Conservation (phyloP, 2,329 filamentous ascomycete genomes). For the Phaeosphaeria sp. region DNA sequence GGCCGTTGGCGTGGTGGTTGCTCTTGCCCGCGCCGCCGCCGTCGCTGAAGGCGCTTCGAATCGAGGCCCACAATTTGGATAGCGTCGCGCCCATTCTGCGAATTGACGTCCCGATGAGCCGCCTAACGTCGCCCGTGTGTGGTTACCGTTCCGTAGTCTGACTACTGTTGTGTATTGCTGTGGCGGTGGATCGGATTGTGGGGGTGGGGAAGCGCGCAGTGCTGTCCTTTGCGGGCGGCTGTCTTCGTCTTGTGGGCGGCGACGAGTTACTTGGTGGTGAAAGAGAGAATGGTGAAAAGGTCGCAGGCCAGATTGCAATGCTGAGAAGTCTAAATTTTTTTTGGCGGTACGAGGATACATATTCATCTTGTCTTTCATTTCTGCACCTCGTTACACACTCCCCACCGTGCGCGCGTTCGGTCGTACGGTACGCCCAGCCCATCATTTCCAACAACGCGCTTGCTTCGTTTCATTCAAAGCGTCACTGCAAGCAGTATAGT, state of each 20-base stretch:
- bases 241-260: background rate
- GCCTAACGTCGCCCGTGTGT: conserved; percentile 8
- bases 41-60: conserved; percentile 27
- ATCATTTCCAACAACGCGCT: conserved; percentile 22
- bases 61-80: conserved; percentile 44
- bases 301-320: background rate
- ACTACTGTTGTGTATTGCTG: background rate
- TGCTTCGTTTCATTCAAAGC: conserved; percentile 16
- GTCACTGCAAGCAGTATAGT: conserved; percentile 36
- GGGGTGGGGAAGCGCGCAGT: too few relatives aligned
- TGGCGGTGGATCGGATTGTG: conserved; percentile 3
- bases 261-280: background rate
- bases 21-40: conserved; percentile 15
- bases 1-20: conserved; percentile 16
- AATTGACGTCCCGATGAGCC: conserved; percentile 39
- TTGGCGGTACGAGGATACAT: conserved; percentile 18
- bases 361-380: conserved; percentile 12
- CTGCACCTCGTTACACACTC: conserved; percentile 1
- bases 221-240: conserved; percentile 6
- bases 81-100: conserved; percentile 37
- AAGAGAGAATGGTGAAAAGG: background rate
- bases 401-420: conserved; percentile 10
- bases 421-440: conserved; percentile 27
- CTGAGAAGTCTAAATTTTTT: too few relatives aligned
- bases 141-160: background rate